phyloP scores from a whole-genome alignment of 1,284 basidiomycete genomes.

The Apiotrichum gracile region DNA sequence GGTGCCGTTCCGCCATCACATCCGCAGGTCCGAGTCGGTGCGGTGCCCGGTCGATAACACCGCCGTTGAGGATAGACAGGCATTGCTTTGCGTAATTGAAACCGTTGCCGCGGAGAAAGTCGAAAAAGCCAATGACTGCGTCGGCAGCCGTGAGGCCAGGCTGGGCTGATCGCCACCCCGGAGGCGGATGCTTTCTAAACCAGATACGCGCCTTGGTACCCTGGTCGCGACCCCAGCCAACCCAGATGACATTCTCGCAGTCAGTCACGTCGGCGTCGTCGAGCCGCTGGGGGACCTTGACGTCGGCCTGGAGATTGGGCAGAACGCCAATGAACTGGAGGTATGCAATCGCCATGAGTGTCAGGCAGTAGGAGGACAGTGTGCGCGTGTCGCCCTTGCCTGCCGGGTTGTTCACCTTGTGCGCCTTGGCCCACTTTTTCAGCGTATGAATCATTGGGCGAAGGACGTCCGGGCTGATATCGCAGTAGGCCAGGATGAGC shows the following conservation, averaged over 20 bases:
- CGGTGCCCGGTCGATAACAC: conserved; percentile 19
- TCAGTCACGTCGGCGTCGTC: conserved; percentile 8
- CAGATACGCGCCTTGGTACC: conserved; percentile 31
- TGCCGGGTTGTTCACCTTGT: conserved; percentile 42
- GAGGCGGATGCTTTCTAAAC: conserved; percentile 20
- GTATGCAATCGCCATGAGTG: conserved; percentile 46
- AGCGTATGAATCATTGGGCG: conserved; percentile 44
- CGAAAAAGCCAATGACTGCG: conserved; percentile 38
- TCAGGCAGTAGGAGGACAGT: conserved; percentile 46
- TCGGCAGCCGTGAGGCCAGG: conserved; percentile 24
- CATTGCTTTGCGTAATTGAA: conserved; percentile 24
- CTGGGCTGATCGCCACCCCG: conserved; percentile 18
- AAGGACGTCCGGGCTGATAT: conserved; percentile 39
- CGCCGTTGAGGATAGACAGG: conserved; percentile 37
- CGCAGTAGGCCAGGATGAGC: conserved; percentile 45
- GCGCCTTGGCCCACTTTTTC: conserved; percentile 41
- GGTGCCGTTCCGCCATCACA: background rate
- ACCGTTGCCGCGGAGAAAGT: conserved; percentile 20
- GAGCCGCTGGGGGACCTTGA: conserved; percentile 6
- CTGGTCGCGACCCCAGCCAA: conserved; percentile 32
- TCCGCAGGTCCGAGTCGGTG: background rate
- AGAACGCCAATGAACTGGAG: conserved; percentile 36
- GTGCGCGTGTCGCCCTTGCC: conserved; percentile 28
- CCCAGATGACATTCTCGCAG: conserved; percentile 23
- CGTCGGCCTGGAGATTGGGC: conserved; percentile 40